A percentile compares a stretch with the other conserved stretches of the same genome.
phyloP scores from a whole-genome alignment of 2,329 filamentous ascomycete species.

The Colletotrichum endophyticum region DNA sequence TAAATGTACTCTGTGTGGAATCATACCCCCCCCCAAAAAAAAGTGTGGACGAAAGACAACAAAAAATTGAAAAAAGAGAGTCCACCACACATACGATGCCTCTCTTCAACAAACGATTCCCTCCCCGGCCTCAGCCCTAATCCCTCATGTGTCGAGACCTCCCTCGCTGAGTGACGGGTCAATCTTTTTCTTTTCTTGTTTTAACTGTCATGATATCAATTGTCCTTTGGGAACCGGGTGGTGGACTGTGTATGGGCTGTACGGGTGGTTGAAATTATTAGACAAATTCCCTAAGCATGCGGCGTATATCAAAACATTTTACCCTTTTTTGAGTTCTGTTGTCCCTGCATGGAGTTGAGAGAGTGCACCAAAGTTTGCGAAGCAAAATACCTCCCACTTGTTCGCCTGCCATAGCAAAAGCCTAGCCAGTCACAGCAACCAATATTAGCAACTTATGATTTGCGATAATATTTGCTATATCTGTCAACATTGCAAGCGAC shows the following conservation, averaged over 20 bases:
- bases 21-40: not conserved
- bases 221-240: not conserved
- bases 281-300: slow-evolving; percentile 8
- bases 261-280: not conserved
- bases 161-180: not conserved
- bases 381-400: not conserved
- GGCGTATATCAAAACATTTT: not conserved
- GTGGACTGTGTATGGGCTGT: not conserved
- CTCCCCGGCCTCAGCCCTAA: slow-evolving; percentile 2
- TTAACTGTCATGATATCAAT: slow-evolving; percentile 16
- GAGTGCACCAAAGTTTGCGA: not conserved
- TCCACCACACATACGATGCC: not conserved
- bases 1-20: slow-evolving; percentile 11
- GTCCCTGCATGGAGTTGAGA: not conserved
- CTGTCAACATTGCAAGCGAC: not conserved
- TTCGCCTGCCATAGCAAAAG: not conserved
- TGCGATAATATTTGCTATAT: not conserved
- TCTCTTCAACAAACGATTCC: not conserved
- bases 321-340: not conserved
- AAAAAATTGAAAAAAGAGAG: not conserved
- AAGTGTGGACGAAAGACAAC: not conserved
- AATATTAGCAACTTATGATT: not conserved
- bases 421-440: not conserved
- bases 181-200: not conserved
- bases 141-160: not conserved